phyloP scores from a whole-genome alignment of 129 eudicot species.

The Tagetes erecta region DNA sequence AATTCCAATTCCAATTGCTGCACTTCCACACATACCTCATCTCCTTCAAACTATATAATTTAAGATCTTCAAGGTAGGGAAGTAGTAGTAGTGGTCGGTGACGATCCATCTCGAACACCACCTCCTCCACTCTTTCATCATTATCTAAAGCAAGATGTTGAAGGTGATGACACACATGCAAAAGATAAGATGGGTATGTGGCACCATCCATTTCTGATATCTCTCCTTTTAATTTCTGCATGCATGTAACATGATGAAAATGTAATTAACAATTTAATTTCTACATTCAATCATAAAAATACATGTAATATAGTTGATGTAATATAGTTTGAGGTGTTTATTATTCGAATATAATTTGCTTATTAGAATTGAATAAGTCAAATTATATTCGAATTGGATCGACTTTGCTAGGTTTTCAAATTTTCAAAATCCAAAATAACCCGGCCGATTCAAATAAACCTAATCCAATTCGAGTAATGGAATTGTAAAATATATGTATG shows the following conservation, averaged over 20 bases:
- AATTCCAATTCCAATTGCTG: neutral
- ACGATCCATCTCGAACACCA: conserved; percentile 14
- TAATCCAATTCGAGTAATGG: too few relatives aligned
- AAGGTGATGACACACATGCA: neutral
- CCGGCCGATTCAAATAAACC: too few relatives aligned
- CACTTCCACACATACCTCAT: conserved; percentile 24
- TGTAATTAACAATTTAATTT: neutral
- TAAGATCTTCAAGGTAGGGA: neutral
- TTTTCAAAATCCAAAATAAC: too few relatives aligned
- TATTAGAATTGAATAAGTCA: too few relatives aligned
- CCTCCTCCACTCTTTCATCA: neutral
- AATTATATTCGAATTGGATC: too few relatives aligned
- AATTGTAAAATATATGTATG: too few relatives aligned
- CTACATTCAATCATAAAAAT: neutral
- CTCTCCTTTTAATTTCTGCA: too few relatives aligned
- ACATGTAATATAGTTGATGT: too few relatives aligned
- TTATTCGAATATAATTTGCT: too few relatives aligned
- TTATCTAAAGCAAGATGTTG: neutral
- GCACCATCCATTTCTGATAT: too few relatives aligned
- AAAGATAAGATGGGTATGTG: conserved; percentile 11
- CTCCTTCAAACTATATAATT: rapidly evolving
- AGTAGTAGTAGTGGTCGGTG: neutral
- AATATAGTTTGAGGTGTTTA: neutral
- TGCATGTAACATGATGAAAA: neutral
- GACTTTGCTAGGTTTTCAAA: too few relatives aligned